Base-by-base conservation (phyloP, 345 rosid species). In the Euphorbia tirucalli region DNA sequence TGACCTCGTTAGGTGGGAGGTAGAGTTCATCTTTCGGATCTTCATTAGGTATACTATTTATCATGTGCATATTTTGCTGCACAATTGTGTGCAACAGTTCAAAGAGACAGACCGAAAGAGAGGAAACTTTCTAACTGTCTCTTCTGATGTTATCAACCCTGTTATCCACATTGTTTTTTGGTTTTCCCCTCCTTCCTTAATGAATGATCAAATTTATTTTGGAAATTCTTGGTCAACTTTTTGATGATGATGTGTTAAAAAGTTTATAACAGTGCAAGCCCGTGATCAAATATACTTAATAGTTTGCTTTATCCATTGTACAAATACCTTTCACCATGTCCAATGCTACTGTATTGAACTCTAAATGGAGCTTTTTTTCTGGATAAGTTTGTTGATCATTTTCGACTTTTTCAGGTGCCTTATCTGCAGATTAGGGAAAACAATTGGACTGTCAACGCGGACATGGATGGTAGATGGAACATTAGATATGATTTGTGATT, bases 351-450 rank as follows among this genome's bases (percentile, higher is more conserved):
- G 5, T 27, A 14, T 28, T 59, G n/a, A 13, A 15, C 35, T 16
- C 35, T 59, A 31, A 28, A 5, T 59, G 14, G 66, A 46, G 39
- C 48, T 43, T 62, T 25, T 41, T 56, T 75, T 30, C 59, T 24
- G n/a, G n/a, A n/a, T n/a, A n/a, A n/a, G n/a, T 13, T 44, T 21
- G 7, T 32, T 62, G 28, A 16, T 25, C 61, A 15, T 65, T 35
- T 57, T 57, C 57, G 54, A 48, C 28, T 39, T 48, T 61, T 81
- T 68, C 90, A 94, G 98, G 85, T 90, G 32, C 92, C 97, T 5
- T 92, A 94, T 66, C 19, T 92, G 84, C 97, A 92, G 85, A 80
- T 94, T 31, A 87, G 89, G 80, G 98, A 94, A 78, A 92, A 92
- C 74, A 94, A 92, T 70, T 94, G 96, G 97, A 89, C 96, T 27